phyloP scores from a whole-genome alignment of 495 filamentous ascomycete genomes.

The Lasiosphaeria miniovina region DNA sequence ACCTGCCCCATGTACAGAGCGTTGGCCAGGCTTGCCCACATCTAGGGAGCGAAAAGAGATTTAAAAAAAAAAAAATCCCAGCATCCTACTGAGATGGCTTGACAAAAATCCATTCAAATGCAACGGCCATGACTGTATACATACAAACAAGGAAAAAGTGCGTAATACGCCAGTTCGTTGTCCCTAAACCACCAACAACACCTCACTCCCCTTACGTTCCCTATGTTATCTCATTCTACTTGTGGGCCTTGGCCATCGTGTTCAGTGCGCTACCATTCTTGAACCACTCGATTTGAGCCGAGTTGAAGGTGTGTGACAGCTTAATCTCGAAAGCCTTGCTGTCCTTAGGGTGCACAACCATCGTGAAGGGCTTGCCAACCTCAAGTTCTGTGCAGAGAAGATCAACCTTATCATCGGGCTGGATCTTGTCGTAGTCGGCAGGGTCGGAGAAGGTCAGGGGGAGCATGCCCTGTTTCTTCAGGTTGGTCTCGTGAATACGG shows the following conservation, averaged over 20 bases:
- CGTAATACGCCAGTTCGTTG: constrained; percentile 33
- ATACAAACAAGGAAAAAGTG: constrained; percentile 31
- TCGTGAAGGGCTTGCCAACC: constrained; percentile 91
- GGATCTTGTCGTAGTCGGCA: constrained; percentile 96
- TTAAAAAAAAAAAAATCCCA: background rate
- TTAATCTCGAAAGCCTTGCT: constrained; percentile 75
- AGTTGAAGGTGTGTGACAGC: constrained; percentile 95
- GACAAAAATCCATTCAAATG: constrained; percentile 30
- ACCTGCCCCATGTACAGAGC: too few species aligned
- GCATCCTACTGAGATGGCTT: background rate
- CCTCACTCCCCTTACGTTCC: constrained; percentile 20
- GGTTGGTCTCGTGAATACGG: constrained; percentile 99
- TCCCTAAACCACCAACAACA: constrained; percentile 28
- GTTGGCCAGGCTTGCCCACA: too few species aligned
- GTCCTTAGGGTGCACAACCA: constrained; percentile 85
- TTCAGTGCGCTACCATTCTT: constrained; percentile 94
- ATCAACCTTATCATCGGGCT: constrained; percentile 87
- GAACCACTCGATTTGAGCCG: constrained; percentile 96
- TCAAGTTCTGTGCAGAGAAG: constrained; percentile 85
- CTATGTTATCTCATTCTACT: constrained; percentile 21
- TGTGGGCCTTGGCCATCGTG: constrained; percentile 80
- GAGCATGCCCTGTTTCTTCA: constrained; percentile 99
- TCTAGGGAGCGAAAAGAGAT: too few species aligned
- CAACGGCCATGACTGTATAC: constrained; percentile 34
- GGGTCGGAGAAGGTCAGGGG: constrained; percentile 92